These are phyloP conservation scores for Euphorbia peplus DNA, from an alignment of 345 rosid species.

Conservation along the genomic window DNA sequence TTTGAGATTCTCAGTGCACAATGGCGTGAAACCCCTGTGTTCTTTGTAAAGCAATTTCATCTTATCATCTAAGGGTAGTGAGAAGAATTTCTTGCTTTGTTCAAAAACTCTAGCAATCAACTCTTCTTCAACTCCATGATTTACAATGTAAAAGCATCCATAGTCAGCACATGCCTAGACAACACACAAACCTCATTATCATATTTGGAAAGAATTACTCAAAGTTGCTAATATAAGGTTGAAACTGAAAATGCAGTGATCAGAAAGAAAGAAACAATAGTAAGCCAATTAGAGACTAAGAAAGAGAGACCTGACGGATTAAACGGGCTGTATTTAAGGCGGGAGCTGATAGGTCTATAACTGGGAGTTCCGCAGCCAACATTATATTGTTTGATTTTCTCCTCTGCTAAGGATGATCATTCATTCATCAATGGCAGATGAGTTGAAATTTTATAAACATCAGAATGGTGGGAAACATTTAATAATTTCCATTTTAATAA, in stretches of 20 bases:
- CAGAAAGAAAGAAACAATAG: no score
- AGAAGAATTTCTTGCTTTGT: constrained; percentile 62
- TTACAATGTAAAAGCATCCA: constrained; percentile 83
- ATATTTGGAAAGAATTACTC: no score
- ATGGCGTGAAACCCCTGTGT: constrained; percentile 60
- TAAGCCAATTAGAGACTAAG: no score
- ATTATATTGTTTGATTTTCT: no score
- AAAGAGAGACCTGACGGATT: constrained; percentile 29
- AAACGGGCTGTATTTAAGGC: constrained; percentile 17
- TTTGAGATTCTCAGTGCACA: constrained; percentile 52
- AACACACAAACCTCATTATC: no score
- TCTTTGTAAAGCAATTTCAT: constrained; percentile 40
- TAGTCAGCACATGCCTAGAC: constrained; percentile 63
- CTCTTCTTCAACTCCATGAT: constrained; percentile 71
- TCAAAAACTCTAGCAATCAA: constrained; percentile 37
- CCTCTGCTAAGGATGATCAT: no score
- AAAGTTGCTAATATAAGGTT: no score
- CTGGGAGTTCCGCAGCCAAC: constrained; percentile 20
- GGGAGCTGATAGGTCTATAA: constrained; percentile 25
- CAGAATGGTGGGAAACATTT: no score
- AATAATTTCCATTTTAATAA: no score
- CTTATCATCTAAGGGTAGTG: constrained; percentile 61
- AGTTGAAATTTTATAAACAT: no score
- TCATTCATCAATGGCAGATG: no score
- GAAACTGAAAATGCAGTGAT: neutral